These are phyloP conservation scores for Grosmannia penicillata DNA, from an alignment of 2,329 filamentous ascomycete genomes.

Conservation along the genomic window DNA sequence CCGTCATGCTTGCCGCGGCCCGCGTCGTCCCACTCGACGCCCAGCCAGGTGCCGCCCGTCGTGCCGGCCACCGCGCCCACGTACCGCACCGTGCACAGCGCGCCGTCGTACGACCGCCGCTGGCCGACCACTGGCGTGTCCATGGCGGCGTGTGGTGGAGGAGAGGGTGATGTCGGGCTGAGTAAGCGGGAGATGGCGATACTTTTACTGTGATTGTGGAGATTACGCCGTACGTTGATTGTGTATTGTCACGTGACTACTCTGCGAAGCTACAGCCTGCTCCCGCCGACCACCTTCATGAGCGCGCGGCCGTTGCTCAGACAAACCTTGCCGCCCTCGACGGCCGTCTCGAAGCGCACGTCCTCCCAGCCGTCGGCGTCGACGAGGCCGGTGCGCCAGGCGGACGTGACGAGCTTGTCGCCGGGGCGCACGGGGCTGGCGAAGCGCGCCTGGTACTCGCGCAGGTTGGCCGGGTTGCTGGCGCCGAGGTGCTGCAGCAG, in stretches of 20 bases:
- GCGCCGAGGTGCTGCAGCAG: conserved; percentile 60
- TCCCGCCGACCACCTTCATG: conserved; percentile 49
- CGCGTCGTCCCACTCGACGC: conserved; percentile 92
- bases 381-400: conserved; percentile 68
- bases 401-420: conserved; percentile 66
- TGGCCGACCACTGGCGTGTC: conserved; percentile 40
- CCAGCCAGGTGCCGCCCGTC: conserved; percentile 70
- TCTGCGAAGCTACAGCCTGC: conserved; percentile 43
- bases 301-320: conserved; percentile 76
- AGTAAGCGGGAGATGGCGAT: no score
- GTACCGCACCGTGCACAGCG: conserved; percentile 74
- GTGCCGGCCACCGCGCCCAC: conserved; percentile 64
- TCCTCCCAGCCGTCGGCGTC: conserved; percentile 75
- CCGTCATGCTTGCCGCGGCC: conserved; percentile 83
- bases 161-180: no score
- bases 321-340: conserved; percentile 70
- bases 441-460: conserved; percentile 80
- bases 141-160: conserved; percentile 17
- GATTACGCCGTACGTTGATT: background rate
- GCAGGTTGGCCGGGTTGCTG: conserved; percentile 66
- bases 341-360: conserved; percentile 62
- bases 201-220: background rate
- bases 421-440: conserved; percentile 72
- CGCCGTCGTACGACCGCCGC: conserved; percentile 64
- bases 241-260: background rate